These are phyloP conservation scores for Aspergillus nomiae DNA, from an alignment of 2,329 filamentous ascomycete genomes.

Conservation along the genomic window DNA sequence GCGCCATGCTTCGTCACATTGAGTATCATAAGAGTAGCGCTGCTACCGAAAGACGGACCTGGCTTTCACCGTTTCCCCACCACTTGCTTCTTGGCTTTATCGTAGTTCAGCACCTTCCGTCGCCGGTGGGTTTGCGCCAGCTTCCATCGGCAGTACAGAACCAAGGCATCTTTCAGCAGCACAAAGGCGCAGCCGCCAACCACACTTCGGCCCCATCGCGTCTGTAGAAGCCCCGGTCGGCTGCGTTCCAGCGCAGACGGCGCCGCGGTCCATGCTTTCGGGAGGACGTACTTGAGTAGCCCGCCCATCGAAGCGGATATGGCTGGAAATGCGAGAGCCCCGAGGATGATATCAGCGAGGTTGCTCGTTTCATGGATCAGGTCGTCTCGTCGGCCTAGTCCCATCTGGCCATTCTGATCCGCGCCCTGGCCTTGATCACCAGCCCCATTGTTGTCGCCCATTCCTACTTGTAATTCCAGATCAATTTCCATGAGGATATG, in stretches of 20 bases:
- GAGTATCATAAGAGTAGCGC: conserved; percentile 11
- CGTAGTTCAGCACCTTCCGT: conserved; percentile 50
- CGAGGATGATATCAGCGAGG: conserved; percentile 63
- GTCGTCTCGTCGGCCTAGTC: conserved; percentile 46
- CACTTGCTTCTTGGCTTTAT: conserved; percentile 43
- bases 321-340: conserved; percentile 76
- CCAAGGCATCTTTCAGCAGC: conserved; percentile 71
- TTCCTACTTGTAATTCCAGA: conserved; percentile 50
- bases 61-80: conserved; percentile 17
- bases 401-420: conserved; percentile 28
- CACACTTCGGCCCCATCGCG: conserved; percentile 85
- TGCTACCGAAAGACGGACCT: neutral
- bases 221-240: conserved; percentile 71
- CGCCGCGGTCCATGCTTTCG: conserved; percentile 64
- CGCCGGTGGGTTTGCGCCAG: conserved; percentile 50
- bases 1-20: conserved; percentile 24
- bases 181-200: conserved; percentile 88
- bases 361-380: conserved; percentile 57
- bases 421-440: conserved; percentile 16
- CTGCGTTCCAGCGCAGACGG: conserved; percentile 41
- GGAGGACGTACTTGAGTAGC: conserved; percentile 68
- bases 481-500: conserved; percentile 52
- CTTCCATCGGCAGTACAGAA: conserved; percentile 60
- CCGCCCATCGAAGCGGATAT: conserved; percentile 80
- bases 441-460: neutral